Evolutionary conservation across 2,329 filamentous ascomycete species (phyloP), one percentile per base, ranked within the genome.

Genomic region (Cytospora piceicola): DNA sequence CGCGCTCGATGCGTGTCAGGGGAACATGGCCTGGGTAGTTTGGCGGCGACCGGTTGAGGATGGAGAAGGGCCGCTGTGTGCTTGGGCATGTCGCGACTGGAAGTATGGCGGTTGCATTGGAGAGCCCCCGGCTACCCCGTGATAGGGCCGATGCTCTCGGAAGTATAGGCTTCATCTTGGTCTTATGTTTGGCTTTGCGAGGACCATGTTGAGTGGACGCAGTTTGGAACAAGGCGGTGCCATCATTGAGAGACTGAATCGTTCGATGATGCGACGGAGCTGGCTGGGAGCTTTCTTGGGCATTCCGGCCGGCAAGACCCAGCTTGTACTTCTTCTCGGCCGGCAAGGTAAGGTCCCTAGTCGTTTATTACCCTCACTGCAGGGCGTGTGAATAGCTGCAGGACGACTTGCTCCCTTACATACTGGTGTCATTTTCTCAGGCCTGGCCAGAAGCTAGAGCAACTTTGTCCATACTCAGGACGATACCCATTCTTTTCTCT

Each of bases 11-110:
- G 52, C 80, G 79, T 9, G 91, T 97, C 63, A 99, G 85, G 42
- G 94, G 95, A 36, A 98, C 88, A 85, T 99, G 95, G 77, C 93
- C 93, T 0, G 91, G 88, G 80, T 98, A 98, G 73, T 92, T 95
- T 65, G 93, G 92, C 30, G 86, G 85, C 59, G 94, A 94, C 8
- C 95, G 91, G 77, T 91, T 91, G 72, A 96, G 86, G 69, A 93
- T 87, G 53, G 94, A 96, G 82, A 97, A 96, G 39, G 77, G 75
- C 46, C 70, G 60, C 34, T n/a, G 60, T 5, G 49, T 8, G 39
- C 39, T 54, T 9, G 30, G 51, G 11, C 39, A 22, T 49, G 62
- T 39, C 36, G 61, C 42, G 6, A 61, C 52, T 36, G 30, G 22
- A 22, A 51, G n/a, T 42, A 32, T 5, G 32, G 56, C 39, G 29